Evolutionary conservation across 192 early-diverging fungal genomes (phyloP).

Genomic region (Thoreauomyces humboldtii): DNA sequence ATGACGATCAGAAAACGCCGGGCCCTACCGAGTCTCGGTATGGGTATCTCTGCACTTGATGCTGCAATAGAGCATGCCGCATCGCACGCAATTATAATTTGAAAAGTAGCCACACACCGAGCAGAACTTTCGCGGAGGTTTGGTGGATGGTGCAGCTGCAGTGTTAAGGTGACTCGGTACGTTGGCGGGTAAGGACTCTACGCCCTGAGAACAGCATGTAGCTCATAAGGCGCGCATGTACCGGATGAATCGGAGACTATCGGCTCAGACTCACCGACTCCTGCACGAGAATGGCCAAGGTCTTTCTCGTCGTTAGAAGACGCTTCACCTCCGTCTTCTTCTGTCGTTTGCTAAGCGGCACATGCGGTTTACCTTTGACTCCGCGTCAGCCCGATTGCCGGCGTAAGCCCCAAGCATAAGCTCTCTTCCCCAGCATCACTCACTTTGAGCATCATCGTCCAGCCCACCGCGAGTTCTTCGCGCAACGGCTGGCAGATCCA

Average conservation of each 20-base stretch:
- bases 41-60: slow-evolving; percentile 25
- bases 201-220: too few relatives aligned
- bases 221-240: too few relatives aligned
- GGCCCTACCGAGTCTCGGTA: slow-evolving; percentile 20
- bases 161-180: slow-evolving; percentile 24
- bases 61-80: slow-evolving; percentile 28
- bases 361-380: neutral
- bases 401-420: too few relatives aligned
- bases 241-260: neutral
- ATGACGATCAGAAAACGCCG: neutral
- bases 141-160: slow-evolving; percentile 4
- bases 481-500: too few relatives aligned
- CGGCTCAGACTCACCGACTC: slow-evolving; percentile 16
- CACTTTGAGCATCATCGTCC: too few relatives aligned
- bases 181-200: slow-evolving; percentile 5
- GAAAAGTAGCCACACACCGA: slow-evolving; percentile 32
- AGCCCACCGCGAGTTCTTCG: too few relatives aligned
- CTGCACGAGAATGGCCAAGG: slow-evolving; percentile 8
- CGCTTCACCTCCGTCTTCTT: slow-evolving; percentile 3
- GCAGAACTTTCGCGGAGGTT: slow-evolving; percentile 29
- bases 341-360: neutral
- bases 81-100: slow-evolving; percentile 21
- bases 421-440: neutral
- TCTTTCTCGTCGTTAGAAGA: slow-evolving; percentile 12
- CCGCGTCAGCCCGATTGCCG: neutral